phyloP scores from a whole-genome alignment of 2,329 filamentous ascomycete species.

The Nothopassalora personata region DNA sequence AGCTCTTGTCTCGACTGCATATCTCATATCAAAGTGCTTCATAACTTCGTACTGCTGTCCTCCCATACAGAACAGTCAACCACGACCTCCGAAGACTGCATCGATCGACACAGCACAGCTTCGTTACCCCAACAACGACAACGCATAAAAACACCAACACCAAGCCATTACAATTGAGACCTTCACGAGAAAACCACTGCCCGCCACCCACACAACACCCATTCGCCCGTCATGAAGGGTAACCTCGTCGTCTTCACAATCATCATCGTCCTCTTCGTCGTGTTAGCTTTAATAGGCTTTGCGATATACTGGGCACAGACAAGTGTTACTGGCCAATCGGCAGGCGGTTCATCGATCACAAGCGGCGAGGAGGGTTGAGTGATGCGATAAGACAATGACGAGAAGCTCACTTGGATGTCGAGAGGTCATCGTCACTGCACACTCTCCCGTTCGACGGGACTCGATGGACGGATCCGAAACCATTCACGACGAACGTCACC shows the following conservation, averaged over 20 bases:
- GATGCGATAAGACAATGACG: background rate
- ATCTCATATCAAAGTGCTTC: background rate
- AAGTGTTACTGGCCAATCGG: slow-evolving; percentile 25
- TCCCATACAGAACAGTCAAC: background rate
- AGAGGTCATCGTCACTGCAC: background rate
- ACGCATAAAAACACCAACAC: background rate
- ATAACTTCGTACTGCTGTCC: background rate
- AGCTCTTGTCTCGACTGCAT: background rate
- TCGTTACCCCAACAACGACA: background rate
- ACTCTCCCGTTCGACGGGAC: too few species aligned
- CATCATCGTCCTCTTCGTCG: slow-evolving; percentile 49
- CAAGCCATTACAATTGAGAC: background rate
- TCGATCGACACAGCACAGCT: background rate
- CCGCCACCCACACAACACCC: slow-evolving; percentile 6
- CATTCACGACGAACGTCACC: background rate
- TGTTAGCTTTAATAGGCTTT: slow-evolving; percentile 46
- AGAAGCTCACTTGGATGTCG: background rate
- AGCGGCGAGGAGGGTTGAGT: slow-evolving; percentile 29
- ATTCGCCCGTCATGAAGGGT: slow-evolving; percentile 40
- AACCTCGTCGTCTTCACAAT: slow-evolving; percentile 51
- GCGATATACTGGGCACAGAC: slow-evolving; percentile 47
- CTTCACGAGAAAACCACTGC: background rate
- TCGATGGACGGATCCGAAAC: background rate
- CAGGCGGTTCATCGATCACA: slow-evolving; percentile 24
- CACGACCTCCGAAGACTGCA: background rate